phyloP scores from a whole-genome alignment of 257 asterid species.

The Penstemon eatonii region DNA sequence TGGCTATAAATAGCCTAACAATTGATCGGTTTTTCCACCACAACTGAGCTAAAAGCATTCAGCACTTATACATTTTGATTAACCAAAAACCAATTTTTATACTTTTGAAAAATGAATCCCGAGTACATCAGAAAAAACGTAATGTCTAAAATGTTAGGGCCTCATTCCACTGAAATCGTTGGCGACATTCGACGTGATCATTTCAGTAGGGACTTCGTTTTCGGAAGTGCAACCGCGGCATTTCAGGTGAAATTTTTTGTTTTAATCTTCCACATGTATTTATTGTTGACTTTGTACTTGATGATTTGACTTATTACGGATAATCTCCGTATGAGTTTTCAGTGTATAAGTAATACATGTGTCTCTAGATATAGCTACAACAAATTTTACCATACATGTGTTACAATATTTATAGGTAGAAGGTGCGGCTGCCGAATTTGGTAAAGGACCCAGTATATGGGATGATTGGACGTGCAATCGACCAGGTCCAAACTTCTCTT shows the following conservation, averaged over 20 bases:
- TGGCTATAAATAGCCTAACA: too few relatives aligned
- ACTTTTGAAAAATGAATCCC: too few relatives aligned
- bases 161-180: background rate
- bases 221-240: conserved; percentile 5
- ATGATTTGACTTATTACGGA: too few relatives aligned
- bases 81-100: too few relatives aligned
- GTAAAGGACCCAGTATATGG: conserved; percentile 14
- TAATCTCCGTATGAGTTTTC: too few relatives aligned
- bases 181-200: background rate
- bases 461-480: background rate
- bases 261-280: too few relatives aligned
- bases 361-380: too few relatives aligned
- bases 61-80: too few relatives aligned
- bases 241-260: background rate
- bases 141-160: conserved; percentile 6
- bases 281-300: too few relatives aligned
- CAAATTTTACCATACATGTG: background rate
- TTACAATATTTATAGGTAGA: background rate
- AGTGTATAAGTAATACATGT: too few relatives aligned
- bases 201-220: conserved; percentile 12
- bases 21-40: too few relatives aligned
- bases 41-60: too few relatives aligned
- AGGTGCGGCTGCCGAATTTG: conserved; percentile 1
- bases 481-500: background rate
- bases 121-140: background rate